Conservation (phyloP, 2,329 filamentous ascomycete species). For the Huntiella abstrusa region DNA sequence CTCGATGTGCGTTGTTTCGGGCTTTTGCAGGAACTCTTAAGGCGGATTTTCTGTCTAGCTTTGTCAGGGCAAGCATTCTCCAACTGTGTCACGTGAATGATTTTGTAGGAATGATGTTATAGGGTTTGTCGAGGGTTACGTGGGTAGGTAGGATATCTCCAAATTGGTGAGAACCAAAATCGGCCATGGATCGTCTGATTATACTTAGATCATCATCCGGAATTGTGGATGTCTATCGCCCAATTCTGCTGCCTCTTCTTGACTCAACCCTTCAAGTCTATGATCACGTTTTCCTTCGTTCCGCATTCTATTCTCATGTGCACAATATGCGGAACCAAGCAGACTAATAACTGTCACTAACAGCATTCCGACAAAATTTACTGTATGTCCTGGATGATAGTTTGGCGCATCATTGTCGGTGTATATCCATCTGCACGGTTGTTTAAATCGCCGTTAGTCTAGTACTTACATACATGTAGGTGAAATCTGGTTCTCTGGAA, state of each 20-base stretch:
- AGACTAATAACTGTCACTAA: constrained; percentile 24
- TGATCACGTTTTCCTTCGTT: constrained; percentile 16
- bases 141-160: no score
- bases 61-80: no score
- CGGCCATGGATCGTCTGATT: no score
- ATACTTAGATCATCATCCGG: constrained; percentile 14
- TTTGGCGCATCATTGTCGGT: constrained; percentile 25
- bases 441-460: constrained; percentile 1
- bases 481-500: not conserved
- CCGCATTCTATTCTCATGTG: constrained; percentile 25
- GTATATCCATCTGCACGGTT: constrained; percentile 30
- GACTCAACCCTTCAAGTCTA: constrained; percentile 15
- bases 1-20: no score
- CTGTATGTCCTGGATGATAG: constrained; percentile 32
- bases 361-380: constrained; percentile 35
- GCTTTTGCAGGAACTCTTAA: no score
- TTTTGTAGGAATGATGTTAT: no score
- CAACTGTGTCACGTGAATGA: no score
- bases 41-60: no score
- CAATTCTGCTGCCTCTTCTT: constrained; percentile 17
- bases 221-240: constrained; percentile 18
- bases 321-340: constrained; percentile 32
- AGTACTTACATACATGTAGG: not conserved
- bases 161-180: no score
- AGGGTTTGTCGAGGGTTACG: no score